phyloP scores from a whole-genome alignment of 2,329 filamentous ascomycete species.

The Colletotrichum higginsianum region DNA sequence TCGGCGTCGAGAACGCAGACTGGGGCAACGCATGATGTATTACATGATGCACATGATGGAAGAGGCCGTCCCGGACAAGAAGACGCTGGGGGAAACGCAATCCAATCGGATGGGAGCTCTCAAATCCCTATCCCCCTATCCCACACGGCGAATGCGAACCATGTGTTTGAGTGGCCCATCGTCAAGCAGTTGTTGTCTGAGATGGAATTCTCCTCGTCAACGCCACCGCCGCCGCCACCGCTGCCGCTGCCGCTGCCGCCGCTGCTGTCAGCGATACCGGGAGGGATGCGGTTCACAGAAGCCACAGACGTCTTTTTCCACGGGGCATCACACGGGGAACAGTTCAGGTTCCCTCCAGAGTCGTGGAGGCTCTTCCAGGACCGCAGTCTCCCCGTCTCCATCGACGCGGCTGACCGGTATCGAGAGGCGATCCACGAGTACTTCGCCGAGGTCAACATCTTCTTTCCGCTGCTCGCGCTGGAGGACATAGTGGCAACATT shows the following conservation, averaged over 20 bases:
- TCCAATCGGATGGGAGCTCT: neutral
- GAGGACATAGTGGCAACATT: slow-evolving; percentile 18
- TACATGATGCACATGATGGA: too few relatives aligned
- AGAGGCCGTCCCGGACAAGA: neutral
- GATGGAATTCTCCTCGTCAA: neutral
- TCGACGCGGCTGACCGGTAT: slow-evolving; percentile 16
- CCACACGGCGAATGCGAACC: slow-evolving; percentile 47
- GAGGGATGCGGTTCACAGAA: slow-evolving; percentile 25
- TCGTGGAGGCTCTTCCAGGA: slow-evolving; percentile 43
- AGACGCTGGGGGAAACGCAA: neutral
- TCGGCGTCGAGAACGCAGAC: neutral
- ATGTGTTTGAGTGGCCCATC: slow-evolving; percentile 46
- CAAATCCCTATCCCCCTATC: slow-evolving; percentile 43
- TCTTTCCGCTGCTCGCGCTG: slow-evolving; percentile 41
- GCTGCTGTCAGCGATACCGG: neutral
- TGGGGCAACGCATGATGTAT: neutral
- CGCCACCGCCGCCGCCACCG: neutral
- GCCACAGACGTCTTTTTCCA: slow-evolving; percentile 41
- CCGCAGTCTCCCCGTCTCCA: neutral
- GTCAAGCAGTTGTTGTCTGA: slow-evolving; percentile 43
- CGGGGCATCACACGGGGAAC: neutral
- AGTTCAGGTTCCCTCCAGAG: slow-evolving; percentile 14
- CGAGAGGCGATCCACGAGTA: slow-evolving; percentile 43
- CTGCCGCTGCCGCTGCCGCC: neutral
- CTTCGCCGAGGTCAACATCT: slow-evolving; percentile 48